Percentiles rank a stretch among this genome's conserved stretches.
Conservation (phyloP, 441 rosid genomes). For the Syzygium syzygioides region DNA sequence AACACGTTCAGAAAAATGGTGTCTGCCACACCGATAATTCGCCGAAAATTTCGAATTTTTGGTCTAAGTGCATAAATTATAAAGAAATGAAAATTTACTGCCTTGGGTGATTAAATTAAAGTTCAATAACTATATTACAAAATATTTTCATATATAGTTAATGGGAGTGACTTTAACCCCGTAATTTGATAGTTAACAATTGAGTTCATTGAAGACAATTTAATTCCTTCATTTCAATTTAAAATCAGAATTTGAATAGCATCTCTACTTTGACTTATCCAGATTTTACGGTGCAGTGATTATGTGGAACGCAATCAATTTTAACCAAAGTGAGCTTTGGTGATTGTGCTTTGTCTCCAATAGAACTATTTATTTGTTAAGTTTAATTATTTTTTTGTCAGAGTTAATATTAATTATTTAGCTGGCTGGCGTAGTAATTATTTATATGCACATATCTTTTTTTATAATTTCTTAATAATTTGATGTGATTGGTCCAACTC, state of each 20-base stretch:
- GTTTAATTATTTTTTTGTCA: background rate
- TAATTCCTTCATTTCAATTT: background rate
- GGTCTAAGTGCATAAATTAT: background rate
- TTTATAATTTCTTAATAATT: background rate
- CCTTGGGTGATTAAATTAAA: background rate
- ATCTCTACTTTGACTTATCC: background rate
- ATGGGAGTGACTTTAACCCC: background rate
- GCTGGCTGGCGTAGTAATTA: background rate
- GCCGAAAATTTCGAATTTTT: background rate
- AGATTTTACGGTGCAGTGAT: background rate
- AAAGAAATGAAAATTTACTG: background rate
- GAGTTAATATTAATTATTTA: background rate
- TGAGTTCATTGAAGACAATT: background rate
- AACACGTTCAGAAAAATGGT: background rate
- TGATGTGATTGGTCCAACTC: background rate
- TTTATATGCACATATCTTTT: too few relatives aligned
- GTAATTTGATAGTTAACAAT: background rate
- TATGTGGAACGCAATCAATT: background rate
- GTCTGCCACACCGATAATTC: background rate
- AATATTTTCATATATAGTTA: background rate
- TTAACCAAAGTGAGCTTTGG: background rate
- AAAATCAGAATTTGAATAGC: background rate
- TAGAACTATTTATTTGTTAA: background rate
- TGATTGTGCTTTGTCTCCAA: fast-evolving
- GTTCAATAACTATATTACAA: background rate